Evolutionary conservation across 768 basidiomycete genomes (phyloP).

Genomic region (Pleurotus eryngii): DNA sequence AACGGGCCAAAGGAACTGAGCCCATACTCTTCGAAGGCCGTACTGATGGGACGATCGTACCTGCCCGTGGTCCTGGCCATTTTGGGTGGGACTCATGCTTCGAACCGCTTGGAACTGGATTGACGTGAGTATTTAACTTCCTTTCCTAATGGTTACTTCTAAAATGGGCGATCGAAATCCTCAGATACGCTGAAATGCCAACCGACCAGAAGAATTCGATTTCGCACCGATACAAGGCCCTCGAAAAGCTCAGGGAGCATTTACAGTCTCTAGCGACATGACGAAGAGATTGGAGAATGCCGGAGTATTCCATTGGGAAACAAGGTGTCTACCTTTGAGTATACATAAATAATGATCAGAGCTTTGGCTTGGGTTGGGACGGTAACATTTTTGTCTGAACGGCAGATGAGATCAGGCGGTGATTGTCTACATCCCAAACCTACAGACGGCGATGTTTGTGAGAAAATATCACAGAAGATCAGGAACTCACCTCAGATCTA

Average conservation of each 20-base stretch:
- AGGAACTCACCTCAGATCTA: constrained; percentile 4
- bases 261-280: constrained; percentile 30
- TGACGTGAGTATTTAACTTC: constrained; percentile 55
- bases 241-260: constrained; percentile 61
- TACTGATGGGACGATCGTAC: constrained; percentile 88
- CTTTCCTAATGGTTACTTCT: neutral
- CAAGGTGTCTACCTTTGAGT: neutral
- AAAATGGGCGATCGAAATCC: neutral
- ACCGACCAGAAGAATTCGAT: constrained; percentile 64
- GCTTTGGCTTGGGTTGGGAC: neutral
- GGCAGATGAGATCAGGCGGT: neutral
- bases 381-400: constrained; percentile 8
- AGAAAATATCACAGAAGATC: neutral
- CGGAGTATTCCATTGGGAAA: neutral
- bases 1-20: constrained; percentile 41
- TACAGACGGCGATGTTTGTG: neutral
- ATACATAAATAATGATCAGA: neutral
- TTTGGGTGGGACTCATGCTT: constrained; percentile 96
- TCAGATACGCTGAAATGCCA: constrained; percentile 77
- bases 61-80: constrained; percentile 66
- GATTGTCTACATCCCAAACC: constrained; percentile 5
- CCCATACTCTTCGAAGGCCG: constrained; percentile 78
- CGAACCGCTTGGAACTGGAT: constrained; percentile 67
- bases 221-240: constrained; percentile 69
- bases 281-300: neutral